Evolutionary conservation across 1,284 basidiomycete genomes (phyloP), one percentile per base, ranked within the genome.

Genomic region (Cryptococcus sp.): DNA sequence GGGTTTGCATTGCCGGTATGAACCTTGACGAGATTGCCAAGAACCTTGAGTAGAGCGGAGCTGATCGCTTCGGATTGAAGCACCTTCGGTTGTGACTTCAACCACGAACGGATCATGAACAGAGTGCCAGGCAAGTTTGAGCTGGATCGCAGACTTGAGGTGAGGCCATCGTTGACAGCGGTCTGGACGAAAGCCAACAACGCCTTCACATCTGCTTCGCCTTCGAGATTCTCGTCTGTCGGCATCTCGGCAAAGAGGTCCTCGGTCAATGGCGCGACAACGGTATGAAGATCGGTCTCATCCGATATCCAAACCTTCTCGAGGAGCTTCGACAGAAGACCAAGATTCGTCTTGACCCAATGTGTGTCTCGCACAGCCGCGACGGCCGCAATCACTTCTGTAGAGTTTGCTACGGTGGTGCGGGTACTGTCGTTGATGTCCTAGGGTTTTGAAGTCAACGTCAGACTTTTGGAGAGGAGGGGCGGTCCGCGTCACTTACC

Each of bases 1-100:
- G 53, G 20, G 37, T 63, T 75, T 11, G 81, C 69, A 16, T 85
- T 82, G 59, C 84, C 83, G 10, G 91, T 84, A 69, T 98, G 94
- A 29, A 98, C 94, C 75, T 93, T 94, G 58, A 89, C 86, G 23
- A 96, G 82, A 73, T 89, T 91, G 67, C 86, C 87, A 52, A 98
- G 84, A 6, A 96, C 83, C 72, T 90, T 94, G 80, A 93, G 86
- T 15, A 98, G 82, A 11, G 85, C 82, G 1, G 83, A 79, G 38
- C 88, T 82, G 77, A 95, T 94, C 0, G 83, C 81, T 66, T 99
- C 93, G 49, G 95, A 86, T 55, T 91, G 72, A 1, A 77, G 59
- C 10, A 87, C 69, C 70, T 93, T 89, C 0, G 93, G 89, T 23
- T 86, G 84, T 34, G 87, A 84, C 66, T 89, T 85, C n/a, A 93